These are phyloP conservation scores for Coemansia biformis DNA, from an alignment of 192 early-diverging fungal species.

Conservation along the genomic window DNA sequence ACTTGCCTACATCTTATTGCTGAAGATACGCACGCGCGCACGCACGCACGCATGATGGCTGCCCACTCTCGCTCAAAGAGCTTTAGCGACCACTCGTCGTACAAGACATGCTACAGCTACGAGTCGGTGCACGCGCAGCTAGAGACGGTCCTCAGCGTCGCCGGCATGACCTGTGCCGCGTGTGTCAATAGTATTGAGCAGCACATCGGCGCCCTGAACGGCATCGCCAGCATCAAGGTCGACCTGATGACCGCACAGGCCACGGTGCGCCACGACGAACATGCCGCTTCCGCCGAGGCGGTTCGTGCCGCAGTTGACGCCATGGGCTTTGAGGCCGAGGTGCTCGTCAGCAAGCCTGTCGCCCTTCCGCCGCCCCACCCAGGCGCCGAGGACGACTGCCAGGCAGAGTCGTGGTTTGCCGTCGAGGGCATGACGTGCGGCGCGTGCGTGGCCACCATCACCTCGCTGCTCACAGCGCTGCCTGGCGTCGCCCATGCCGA, in stretches of 20 bases:
- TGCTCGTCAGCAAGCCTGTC: constrained; percentile 23
- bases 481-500: constrained; percentile 68
- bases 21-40: too few species aligned
- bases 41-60: too few species aligned
- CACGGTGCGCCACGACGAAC: constrained; percentile 44
- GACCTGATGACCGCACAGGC: constrained; percentile 62
- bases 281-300: constrained; percentile 14
- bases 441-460: constrained; percentile 80
- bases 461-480: constrained; percentile 57
- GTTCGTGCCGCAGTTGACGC: constrained; percentile 61
- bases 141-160: constrained; percentile 53
- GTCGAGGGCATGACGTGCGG: constrained; percentile 90
- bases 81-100: too few species aligned
- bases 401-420: not conserved
- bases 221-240: constrained; percentile 58
- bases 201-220: constrained; percentile 24
- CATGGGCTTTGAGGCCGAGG: constrained; percentile 66
- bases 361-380: too few species aligned
- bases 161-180: constrained; percentile 83
- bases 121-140: too few species aligned
- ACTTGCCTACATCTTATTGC: too few species aligned
- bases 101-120: too few species aligned
- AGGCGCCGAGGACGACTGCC: not conserved
- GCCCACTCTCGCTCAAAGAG: too few species aligned
- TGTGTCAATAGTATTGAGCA: constrained; percentile 71